Percentiles rank a stretch among this genome's conserved stretches.
Evolutionary conservation across 805 yeast species (phyloP).

Genomic region (Kluyveromyces nonfermentans): DNA sequence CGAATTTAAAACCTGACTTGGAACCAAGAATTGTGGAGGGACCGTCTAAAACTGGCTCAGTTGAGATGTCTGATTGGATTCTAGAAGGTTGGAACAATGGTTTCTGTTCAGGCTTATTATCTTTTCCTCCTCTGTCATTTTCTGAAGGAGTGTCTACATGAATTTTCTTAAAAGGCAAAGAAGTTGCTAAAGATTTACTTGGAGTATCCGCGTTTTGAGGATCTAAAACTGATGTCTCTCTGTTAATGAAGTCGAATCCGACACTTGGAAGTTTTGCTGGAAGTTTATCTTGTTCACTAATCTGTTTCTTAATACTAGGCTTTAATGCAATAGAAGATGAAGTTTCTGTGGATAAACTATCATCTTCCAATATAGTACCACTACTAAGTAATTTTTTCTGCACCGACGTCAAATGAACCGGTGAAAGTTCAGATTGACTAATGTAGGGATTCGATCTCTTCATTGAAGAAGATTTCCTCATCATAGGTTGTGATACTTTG

Average conservation of each 20-base stretch:
- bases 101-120: neutral
- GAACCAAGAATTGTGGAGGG: neutral
- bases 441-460: neutral
- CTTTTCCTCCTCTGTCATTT: neutral
- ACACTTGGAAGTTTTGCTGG: conserved; percentile 15
- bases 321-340: neutral
- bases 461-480: neutral
- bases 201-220: conserved; percentile 1
- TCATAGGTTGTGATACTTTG: conserved; percentile 4
- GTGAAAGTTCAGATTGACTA: neutral
- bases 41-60: neutral
- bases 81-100: neutral
- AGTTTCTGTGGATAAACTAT: neutral
- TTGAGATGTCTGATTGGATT: neutral
- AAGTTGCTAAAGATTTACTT: neutral
- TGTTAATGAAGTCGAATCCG: conserved; percentile 26
- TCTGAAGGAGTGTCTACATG: neutral
- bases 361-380: neutral
- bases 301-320: neutral
- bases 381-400: conserved; percentile 6
- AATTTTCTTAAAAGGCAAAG: neutral
- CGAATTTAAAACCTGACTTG: neutral
- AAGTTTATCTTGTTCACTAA: neutral
- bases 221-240: conserved; percentile 10
- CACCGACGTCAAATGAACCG: conserved; percentile 3